Evolutionary conservation across 805 yeast genomes (phyloP).

Genomic region (Saccharomyces cerevisiae): DNA sequence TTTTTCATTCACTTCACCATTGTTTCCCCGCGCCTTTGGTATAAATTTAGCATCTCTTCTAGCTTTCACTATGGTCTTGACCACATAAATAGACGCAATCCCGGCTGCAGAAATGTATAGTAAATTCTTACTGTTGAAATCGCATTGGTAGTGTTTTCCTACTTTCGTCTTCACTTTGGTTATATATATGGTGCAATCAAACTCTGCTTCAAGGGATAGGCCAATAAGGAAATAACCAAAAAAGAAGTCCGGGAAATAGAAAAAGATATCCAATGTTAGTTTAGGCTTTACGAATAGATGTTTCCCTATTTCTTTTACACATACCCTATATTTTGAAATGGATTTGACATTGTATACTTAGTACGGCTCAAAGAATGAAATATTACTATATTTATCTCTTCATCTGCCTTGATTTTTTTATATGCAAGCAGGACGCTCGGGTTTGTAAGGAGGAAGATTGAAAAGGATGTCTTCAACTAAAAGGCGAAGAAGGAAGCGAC

Average conservation of each 20-base stretch:
- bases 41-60: constrained; percentile 31
- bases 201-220: background rate
- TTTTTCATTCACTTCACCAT: constrained; percentile 4
- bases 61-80: constrained; percentile 27
- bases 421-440: background rate
- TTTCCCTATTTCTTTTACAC: constrained; percentile 4
- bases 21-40: constrained; percentile 24
- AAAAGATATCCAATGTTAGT: background rate
- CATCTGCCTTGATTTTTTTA: background rate
- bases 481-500: too few relatives aligned
- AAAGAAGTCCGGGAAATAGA: background rate
- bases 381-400: background rate
- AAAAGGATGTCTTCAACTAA: background rate
- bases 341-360: constrained; percentile 10
- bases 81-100: constrained; percentile 20
- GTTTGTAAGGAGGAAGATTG: background rate
- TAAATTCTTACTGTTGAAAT: constrained; percentile 17
- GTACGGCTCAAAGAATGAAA: background rate
- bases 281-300: background rate
- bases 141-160: background rate
- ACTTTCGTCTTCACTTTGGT: background rate
- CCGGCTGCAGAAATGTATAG: constrained; percentile 23
- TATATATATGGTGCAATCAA: background rate
- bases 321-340: constrained; percentile 26
- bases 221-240: background rate